These are phyloP conservation scores for Euphorbia pulcherrima DNA, from an alignment of 345 rosid species.

Conservation along the genomic window DNA sequence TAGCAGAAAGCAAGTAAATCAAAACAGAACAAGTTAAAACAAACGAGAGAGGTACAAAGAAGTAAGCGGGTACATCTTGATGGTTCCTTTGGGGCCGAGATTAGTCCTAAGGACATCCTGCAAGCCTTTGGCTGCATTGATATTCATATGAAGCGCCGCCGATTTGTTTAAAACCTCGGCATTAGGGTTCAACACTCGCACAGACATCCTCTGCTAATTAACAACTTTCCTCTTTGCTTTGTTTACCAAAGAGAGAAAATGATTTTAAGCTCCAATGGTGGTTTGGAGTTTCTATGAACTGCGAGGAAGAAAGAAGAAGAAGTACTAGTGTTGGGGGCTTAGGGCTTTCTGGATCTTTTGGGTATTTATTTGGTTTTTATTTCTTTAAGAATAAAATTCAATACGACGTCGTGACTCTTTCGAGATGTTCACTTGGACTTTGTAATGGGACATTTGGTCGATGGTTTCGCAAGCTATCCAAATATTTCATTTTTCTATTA, in stretches of 20 bases:
- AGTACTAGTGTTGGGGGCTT: not conserved
- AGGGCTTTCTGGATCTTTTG: constrained; percentile 13
- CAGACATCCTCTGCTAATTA: constrained; percentile 53
- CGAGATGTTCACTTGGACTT: too few relatives aligned
- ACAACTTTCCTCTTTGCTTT: not conserved
- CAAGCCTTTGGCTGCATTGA: constrained; percentile 93
- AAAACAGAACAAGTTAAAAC: not conserved
- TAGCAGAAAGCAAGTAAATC: not conserved
- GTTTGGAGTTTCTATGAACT: not conserved
- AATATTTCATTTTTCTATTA: too few relatives aligned
- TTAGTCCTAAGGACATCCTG: constrained; percentile 90
- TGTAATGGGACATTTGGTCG: too few relatives aligned
- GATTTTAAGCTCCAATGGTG: too few relatives aligned
- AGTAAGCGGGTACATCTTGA: constrained; percentile 57
- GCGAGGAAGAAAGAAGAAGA: not conserved
- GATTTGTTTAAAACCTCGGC: constrained; percentile 98
- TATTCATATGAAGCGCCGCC: constrained; percentile 97
- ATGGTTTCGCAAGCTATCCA: too few relatives aligned
- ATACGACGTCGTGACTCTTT: too few relatives aligned
- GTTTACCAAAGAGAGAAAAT: not conserved
- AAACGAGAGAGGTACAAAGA: not conserved
- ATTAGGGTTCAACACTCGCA: constrained; percentile 85
- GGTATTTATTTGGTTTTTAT: too few relatives aligned
- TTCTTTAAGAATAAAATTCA: too few relatives aligned
- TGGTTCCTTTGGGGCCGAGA: constrained; percentile 98